These are phyloP conservation scores for Daedalea quercina DNA, from an alignment of 768 basidiomycete species.

Conservation along the genomic window DNA sequence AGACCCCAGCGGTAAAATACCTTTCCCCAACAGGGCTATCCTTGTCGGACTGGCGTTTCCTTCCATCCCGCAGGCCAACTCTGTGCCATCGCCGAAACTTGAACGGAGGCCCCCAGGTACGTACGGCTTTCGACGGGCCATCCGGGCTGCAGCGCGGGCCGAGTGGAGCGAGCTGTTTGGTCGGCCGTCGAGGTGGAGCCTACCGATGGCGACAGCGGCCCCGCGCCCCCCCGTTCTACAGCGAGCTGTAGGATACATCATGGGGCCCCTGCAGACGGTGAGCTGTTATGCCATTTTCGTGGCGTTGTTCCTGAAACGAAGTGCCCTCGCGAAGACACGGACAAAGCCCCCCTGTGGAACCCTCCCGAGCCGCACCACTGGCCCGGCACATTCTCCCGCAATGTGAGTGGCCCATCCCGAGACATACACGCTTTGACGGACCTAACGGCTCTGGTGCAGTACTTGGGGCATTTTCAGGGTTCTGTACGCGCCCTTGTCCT, in stretches of 20 bases:
- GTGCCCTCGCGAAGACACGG: constrained; percentile 45
- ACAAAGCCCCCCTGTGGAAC: constrained; percentile 58
- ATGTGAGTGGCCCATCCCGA: constrained; percentile 33
- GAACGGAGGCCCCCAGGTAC: constrained; percentile 51
- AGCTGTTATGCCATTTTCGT: constrained; percentile 11
- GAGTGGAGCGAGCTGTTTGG: constrained; percentile 55
- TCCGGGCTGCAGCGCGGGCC: constrained; percentile 34
- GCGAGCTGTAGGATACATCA: constrained; percentile 59
- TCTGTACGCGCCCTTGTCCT: constrained; percentile 53
- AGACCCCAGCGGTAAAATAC: constrained; percentile 21
- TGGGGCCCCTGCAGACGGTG: constrained; percentile 60
- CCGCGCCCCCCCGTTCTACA: constrained; percentile 51
- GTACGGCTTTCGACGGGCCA: constrained; percentile 47
- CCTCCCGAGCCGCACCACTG: constrained; percentile 59
- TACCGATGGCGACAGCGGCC: constrained; percentile 38
- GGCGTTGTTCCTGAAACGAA: background rate
- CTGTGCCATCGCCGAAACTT: constrained; percentile 54
- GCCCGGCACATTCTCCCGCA: constrained; percentile 66
- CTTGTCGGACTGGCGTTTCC: constrained; percentile 58
- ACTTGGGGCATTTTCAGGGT: constrained; percentile 67
- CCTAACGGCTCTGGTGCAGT: constrained; percentile 21
- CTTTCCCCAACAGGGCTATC: constrained; percentile 30
- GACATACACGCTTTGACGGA: background rate
- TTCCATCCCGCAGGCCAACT: constrained; percentile 56
- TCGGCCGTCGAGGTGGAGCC: constrained; percentile 48